Evolutionary conservation across 164 flowering plant genomes (phyloP).

Genomic region (Malania oleifera): DNA sequence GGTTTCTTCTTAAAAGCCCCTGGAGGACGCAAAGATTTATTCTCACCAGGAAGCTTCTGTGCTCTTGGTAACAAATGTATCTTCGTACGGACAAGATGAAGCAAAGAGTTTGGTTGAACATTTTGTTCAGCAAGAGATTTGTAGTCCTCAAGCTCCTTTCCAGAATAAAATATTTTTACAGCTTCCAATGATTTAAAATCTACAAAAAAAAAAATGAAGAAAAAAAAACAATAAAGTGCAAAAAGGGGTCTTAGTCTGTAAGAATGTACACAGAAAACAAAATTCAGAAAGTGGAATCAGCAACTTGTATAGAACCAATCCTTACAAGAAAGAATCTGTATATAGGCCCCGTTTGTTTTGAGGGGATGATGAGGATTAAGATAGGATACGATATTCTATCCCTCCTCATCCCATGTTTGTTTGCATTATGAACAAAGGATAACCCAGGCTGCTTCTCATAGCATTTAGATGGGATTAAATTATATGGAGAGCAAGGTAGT

Average conservation of each 20-base stretch:
- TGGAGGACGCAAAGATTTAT: slow-evolving; percentile 92
- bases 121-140: slow-evolving; percentile 66
- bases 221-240: too few relatives aligned
- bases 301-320: not conserved
- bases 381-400: too few relatives aligned
- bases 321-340: too few relatives aligned
- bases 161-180: slow-evolving; percentile 68
- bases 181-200: slow-evolving; percentile 76
- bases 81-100: slow-evolving; percentile 90
- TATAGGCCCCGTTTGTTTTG: too few relatives aligned
- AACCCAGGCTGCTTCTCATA: too few relatives aligned
- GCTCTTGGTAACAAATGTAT: slow-evolving; percentile 78
- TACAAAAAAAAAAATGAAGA: slow-evolving; percentile 20
- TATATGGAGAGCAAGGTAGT: too few relatives aligned
- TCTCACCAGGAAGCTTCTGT: slow-evolving; percentile 91
- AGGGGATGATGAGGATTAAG: too few relatives aligned
- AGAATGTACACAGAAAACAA: not conserved
- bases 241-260: too few relatives aligned
- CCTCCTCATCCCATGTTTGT: too few relatives aligned
- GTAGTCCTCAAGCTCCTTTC: slow-evolving; percentile 80
- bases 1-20: slow-evolving; percentile 98
- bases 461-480: too few relatives aligned
- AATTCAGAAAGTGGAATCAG: too few relatives aligned
- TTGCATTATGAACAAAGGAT: too few relatives aligned
- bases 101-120: slow-evolving; percentile 83